Percentiles rank a stretch among this genome's conserved stretches.
phyloP scores from a whole-genome alignment of 495 filamentous ascomycete genomes.

The Hyaloscypha hepaticicola region DNA sequence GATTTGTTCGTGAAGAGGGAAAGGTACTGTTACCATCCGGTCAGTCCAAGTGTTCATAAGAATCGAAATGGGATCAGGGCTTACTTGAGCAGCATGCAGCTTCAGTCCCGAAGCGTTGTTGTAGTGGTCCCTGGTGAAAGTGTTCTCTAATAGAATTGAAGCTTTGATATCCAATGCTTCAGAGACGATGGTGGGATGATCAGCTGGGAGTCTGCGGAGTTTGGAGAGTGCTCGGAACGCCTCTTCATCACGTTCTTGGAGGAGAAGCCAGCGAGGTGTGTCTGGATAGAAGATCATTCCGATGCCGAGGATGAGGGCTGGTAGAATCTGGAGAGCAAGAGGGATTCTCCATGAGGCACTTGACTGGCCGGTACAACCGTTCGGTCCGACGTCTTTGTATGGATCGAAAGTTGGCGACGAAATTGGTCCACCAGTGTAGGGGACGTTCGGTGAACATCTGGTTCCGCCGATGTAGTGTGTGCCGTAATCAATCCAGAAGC shows the following conservation, averaged over 20 bases:
- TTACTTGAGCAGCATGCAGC: conserved; percentile 39
- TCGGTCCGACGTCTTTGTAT: conserved; percentile 41
- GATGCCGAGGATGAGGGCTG: conserved; percentile 39
- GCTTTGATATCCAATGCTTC: conserved; percentile 82
- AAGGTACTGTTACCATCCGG: conserved; percentile 9
- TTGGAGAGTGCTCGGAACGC: conserved; percentile 48
- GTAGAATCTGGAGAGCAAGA: conserved; percentile 48
- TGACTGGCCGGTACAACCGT: conserved; percentile 40
- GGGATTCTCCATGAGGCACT: conserved; percentile 55
- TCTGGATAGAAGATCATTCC: conserved; percentile 31
- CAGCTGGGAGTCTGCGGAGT: conserved; percentile 57
- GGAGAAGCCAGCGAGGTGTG: conserved; percentile 59
- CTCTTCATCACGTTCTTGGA: conserved; percentile 45
- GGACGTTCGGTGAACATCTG: conserved; percentile 40
- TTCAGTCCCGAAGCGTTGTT: conserved; percentile 17
- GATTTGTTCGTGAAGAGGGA: conserved; percentile 19
- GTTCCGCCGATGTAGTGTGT: conserved; percentile 48
- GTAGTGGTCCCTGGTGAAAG: not conserved
- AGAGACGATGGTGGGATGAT: conserved; percentile 62
- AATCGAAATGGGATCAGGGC: not conserved
- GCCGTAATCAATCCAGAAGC: conserved; percentile 34
- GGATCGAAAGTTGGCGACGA: conserved; percentile 39
- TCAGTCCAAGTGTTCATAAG: not conserved
- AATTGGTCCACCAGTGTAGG: conserved; percentile 29
- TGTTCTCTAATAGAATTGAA: conserved; percentile 72